Evolutionary conservation across 2,329 filamentous ascomycete species (phyloP).

Genomic region (Botryotinia narcissicola): DNA sequence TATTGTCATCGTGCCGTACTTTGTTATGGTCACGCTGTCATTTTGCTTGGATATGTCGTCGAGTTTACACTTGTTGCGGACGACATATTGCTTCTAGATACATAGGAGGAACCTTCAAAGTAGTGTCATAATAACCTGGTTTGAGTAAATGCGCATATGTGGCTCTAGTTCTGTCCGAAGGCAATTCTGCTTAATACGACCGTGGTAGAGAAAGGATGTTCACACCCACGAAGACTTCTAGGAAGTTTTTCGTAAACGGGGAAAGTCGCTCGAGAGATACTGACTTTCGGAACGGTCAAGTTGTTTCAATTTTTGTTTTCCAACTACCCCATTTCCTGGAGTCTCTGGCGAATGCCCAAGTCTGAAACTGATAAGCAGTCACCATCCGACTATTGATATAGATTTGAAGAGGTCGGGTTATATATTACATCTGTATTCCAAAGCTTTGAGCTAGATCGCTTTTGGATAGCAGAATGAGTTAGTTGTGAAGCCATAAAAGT

Average conservation of each 20-base stretch:
- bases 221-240: background rate
- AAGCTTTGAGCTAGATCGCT: background rate
- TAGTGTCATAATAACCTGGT: rapidly evolving
- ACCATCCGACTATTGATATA: background rate
- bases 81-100: background rate
- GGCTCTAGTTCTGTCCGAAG: background rate
- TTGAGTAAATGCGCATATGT: rapidly evolving
- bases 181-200: no score
- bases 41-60: background rate
- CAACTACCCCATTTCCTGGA: background rate
- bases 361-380: background rate
- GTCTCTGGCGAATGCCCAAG: background rate
- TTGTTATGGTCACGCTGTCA: background rate
- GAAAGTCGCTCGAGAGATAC: no score
- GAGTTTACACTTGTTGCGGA: background rate
- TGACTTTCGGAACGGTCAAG: no score
- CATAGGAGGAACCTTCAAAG: background rate
- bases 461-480: background rate
- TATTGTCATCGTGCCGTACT: background rate
- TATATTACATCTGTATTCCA: rapidly evolving
- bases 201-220: background rate
- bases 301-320: no score
- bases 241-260: rapidly evolving
- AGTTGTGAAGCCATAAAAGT: background rate
- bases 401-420: rapidly evolving